phyloP scores from a whole-genome alignment of 2,329 filamentous ascomycete species.

The Penicillium sp. region DNA sequence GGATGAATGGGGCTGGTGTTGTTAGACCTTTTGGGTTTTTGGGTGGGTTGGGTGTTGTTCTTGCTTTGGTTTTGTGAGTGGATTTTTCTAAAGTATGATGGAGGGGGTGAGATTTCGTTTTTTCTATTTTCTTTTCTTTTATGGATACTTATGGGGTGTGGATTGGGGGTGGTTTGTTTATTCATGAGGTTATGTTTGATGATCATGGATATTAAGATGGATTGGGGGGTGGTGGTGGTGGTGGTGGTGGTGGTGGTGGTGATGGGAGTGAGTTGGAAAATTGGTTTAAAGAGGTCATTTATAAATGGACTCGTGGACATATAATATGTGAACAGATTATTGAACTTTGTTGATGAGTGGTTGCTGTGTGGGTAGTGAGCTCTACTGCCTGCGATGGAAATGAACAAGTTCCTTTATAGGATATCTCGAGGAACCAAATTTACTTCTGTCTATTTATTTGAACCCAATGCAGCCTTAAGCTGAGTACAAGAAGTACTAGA shows the following conservation, averaged over 20 bases:
- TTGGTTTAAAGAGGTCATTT: slow-evolving; percentile 1
- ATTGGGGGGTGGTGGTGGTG: not conserved
- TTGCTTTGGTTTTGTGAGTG: slow-evolving; percentile 3
- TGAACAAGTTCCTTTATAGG: no score
- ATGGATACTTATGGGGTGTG: not conserved
- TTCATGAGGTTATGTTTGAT: not conserved
- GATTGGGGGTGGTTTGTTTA: not conserved
- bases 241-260: not conserved
- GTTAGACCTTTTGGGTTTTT: slow-evolving; percentile 9
- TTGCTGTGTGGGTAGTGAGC: not conserved
- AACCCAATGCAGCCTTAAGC: no score
- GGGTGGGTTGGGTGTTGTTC: slow-evolving; percentile 15
- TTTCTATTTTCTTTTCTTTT: not conserved
- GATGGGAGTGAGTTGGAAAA: not conserved
- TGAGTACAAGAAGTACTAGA: no score
- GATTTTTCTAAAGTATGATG: not conserved
- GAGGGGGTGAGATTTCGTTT: not conserved
- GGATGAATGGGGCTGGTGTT: slow-evolving; percentile 7
- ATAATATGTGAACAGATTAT: slow-evolving; percentile 3
- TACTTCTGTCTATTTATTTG: no score
- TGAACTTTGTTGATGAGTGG: not conserved
- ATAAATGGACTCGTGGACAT: slow-evolving; percentile 3
- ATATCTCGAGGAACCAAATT: no score
- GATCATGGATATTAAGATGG: not conserved
- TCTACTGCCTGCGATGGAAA: no score